Percentiles rank a stretch among this genome's conserved stretches.
Evolutionary conservation across 257 asterid species (phyloP).

Genomic region (Primulina eburnea): DNA sequence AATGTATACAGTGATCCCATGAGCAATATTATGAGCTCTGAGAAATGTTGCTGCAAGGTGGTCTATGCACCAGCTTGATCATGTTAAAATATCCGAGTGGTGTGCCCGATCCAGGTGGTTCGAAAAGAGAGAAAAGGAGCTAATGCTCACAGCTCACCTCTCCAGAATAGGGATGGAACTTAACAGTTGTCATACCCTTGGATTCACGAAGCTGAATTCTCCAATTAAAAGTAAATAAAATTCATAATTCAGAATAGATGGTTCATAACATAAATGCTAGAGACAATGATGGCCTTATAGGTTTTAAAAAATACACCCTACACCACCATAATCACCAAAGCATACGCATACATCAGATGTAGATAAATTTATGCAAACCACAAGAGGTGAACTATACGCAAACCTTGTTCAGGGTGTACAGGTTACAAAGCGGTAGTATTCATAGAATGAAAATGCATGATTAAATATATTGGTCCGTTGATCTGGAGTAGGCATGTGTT

Average conservation of each 20-base stretch:
- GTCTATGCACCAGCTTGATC: too few relatives aligned
- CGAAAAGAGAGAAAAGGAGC: too few relatives aligned
- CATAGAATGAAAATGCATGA: conserved; percentile 91
- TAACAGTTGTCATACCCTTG: conserved; percentile 91
- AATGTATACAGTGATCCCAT: too few relatives aligned
- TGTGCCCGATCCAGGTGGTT: too few relatives aligned
- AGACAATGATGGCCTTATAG: too few relatives aligned
- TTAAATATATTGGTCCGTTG: conserved; percentile 92
- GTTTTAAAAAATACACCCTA: background rate
- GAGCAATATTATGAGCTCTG: too few relatives aligned
- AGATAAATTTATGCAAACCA: background rate
- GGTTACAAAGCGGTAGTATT: conserved; percentile 93
- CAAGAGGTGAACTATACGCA: background rate
- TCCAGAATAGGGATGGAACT: too few relatives aligned
- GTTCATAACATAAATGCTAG: too few relatives aligned
- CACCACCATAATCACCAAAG: background rate
- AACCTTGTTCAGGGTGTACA: conserved; percentile 95
- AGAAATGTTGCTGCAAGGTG: too few relatives aligned
- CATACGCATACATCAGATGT: background rate
- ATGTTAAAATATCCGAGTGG: too few relatives aligned
- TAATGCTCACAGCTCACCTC: too few relatives aligned
- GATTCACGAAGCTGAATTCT: conserved; percentile 89
- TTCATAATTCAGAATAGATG: too few relatives aligned
- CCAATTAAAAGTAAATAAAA: background rate
- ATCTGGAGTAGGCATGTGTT: conserved; percentile 96